These are phyloP conservation scores for Centella asiatica DNA, from an alignment of 129 eudicot species.

Conservation along the genomic window DNA sequence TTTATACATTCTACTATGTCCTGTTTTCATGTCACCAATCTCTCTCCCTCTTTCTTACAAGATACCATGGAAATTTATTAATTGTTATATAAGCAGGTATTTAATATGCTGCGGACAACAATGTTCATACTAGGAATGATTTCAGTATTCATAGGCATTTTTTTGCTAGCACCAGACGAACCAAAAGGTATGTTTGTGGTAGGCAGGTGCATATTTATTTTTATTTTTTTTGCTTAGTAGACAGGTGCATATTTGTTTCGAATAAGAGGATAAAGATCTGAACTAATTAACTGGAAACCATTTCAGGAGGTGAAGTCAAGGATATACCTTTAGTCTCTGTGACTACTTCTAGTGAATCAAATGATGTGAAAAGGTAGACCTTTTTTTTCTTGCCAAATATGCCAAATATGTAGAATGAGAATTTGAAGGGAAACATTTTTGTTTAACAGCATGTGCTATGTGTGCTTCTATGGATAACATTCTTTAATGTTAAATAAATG, in stretches of 20 bases:
- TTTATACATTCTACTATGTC: not conserved
- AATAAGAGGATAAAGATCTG: conserved; percentile 7
- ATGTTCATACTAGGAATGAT: conserved; percentile 94
- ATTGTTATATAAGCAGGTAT: conserved; percentile 46
- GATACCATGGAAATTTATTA: not conserved
- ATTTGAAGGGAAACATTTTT: not conserved
- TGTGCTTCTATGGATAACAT: not conserved
- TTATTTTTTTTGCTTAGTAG: too few relatives aligned
- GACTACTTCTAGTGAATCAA: conserved; percentile 29
- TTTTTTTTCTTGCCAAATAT: not conserved
- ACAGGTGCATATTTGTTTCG: not conserved
- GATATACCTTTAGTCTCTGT: conserved; percentile 42
- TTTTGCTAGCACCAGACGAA: conserved; percentile 94
- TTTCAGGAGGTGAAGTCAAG: conserved; percentile 71
- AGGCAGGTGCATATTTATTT: not conserved
- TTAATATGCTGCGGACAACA: conserved; percentile 67
- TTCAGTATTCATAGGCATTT: conserved; percentile 85
- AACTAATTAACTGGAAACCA: conserved; percentile 1
- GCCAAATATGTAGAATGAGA: not conserved
- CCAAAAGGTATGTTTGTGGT: conserved; percentile 51
- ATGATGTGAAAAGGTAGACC: conserved; percentile 59
- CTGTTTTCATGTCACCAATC: not conserved
- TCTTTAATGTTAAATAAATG: not conserved
- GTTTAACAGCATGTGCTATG: not conserved
- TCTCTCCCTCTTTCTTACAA: not conserved